phyloP scores from a whole-genome alignment of 108 stramenopile genomes.

The Heterococcus sp. region DNA sequence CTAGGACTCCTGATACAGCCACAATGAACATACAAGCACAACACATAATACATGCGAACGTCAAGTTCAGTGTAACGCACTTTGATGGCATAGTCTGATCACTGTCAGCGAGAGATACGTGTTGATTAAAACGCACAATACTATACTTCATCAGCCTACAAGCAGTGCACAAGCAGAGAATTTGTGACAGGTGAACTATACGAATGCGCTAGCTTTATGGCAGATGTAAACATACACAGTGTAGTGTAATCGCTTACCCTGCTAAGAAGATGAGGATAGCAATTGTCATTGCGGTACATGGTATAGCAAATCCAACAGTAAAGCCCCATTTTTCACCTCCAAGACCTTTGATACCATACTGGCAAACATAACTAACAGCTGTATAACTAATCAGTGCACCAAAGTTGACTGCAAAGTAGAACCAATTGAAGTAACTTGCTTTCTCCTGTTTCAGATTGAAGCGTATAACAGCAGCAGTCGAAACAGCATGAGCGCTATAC shows the following conservation, averaged over 20 bases:
- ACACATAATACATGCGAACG: no score
- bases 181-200: no score
- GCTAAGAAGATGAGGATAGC: conserved; percentile 44
- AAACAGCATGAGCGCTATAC: not conserved
- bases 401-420: conserved; percentile 57
- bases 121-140: no score
- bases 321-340: conserved; percentile 56
- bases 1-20: no score
- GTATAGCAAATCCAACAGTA: conserved; percentile 55
- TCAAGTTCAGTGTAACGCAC: no score
- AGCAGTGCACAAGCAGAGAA: no score
- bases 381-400: conserved; percentile 57
- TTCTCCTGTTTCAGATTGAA: no score
- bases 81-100: no score
- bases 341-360: conserved; percentile 49
- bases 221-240: not conserved
- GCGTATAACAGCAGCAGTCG: not conserved
- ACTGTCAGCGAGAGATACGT: no score
- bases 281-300: conserved; percentile 44
- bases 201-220: not conserved
- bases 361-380: conserved; percentile 54
- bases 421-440: conserved; percentile 27
- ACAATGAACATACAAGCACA: not conserved
- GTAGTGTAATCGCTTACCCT: no score
- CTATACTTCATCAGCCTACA: no score